Evolutionary conservation across 768 basidiomycete species (phyloP), one percentile per base, ranked within the genome.

Genomic region (Russula dissimulans): DNA sequence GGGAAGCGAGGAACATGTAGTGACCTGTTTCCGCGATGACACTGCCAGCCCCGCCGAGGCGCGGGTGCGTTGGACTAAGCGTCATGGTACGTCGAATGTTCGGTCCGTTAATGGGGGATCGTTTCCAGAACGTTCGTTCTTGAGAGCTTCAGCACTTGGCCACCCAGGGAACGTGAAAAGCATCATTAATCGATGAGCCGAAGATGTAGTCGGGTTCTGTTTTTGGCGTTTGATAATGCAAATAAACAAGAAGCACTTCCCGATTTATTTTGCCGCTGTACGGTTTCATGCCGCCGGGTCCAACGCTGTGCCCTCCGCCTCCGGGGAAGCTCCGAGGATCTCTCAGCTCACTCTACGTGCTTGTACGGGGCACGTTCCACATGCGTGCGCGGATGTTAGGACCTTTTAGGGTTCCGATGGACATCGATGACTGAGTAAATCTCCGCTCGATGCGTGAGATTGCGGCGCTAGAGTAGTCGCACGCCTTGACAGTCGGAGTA

Each of bases 211-310:
- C 17, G 52, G 22, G 22, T 48, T 48, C 39, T n/a, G n/a, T 34
- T 54, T 54, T 44, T n/a, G 41, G 41, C 48, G n/a, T n/a, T n/a
- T n/a, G n/a, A n/a, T n/a, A n/a, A n/a, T n/a, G n/a, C 32, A 8
- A 38, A 31, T 31, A 48, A 54, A 32, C 18, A 32, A 59, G 58
- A 59, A 59, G 52, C 51, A n/a, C 12, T 34, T n/a, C 39, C 56
- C 47, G 56, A 56, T 56, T 31, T 56, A 56, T 56, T 56, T 26
- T 26, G 22, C 22, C 22, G 22, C 22, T 26, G 22, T 26, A 26
- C 22, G 56, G 11, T 50, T 50, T 50, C 32, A 57, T 57, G 48
- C 41, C 5, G 49, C 41, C 32, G 42, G 18, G 15, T 2, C 43
- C 18, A 57, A 36, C 34, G 32, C 10, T 14, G 31, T 17, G 11